These are phyloP conservation scores for Thermochaetoides thermophila DNA, from an alignment of 495 filamentous ascomycete species.

Conservation along the genomic window DNA sequence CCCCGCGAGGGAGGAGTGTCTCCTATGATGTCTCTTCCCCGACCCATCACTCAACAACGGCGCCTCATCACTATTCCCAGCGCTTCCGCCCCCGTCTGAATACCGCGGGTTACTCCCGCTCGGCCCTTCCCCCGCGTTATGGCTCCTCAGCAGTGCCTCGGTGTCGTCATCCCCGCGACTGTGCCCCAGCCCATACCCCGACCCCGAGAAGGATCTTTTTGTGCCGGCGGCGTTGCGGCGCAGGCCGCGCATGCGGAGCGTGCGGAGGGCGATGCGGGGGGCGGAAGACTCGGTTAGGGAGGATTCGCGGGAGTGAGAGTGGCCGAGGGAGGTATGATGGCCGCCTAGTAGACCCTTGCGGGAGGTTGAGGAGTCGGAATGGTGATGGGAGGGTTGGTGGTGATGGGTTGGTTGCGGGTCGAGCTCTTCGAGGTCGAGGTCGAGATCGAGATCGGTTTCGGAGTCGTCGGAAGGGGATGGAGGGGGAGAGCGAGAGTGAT, in stretches of 20 bases:
- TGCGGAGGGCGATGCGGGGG: constrained; percentile 54
- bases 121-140: constrained; percentile 33
- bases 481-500: no score
- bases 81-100: constrained; percentile 36
- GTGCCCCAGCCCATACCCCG: constrained; percentile 46
- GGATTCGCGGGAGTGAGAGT: constrained; percentile 23
- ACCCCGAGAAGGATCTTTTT: no score
- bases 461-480: constrained; percentile 37
- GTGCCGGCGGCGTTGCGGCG: constrained; percentile 33
- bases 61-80: constrained; percentile 45
- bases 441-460: constrained; percentile 57
- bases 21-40: constrained; percentile 21
- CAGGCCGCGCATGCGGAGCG: constrained; percentile 48
- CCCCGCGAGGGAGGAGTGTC: constrained; percentile 20
- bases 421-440: constrained; percentile 59
- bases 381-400: no score
- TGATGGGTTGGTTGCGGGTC: no score
- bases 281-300: constrained; percentile 27
- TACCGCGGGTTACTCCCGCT: constrained; percentile 37
- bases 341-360: constrained; percentile 24
- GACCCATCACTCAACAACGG: constrained; percentile 49
- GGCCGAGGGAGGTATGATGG: no score
- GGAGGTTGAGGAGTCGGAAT: constrained; percentile 12
- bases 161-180: constrained; percentile 41
- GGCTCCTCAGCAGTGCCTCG: constrained; percentile 40